Base-by-base conservation (phyloP, 352 stramenopile species). In the Phytophthora pinifolia region DNA sequence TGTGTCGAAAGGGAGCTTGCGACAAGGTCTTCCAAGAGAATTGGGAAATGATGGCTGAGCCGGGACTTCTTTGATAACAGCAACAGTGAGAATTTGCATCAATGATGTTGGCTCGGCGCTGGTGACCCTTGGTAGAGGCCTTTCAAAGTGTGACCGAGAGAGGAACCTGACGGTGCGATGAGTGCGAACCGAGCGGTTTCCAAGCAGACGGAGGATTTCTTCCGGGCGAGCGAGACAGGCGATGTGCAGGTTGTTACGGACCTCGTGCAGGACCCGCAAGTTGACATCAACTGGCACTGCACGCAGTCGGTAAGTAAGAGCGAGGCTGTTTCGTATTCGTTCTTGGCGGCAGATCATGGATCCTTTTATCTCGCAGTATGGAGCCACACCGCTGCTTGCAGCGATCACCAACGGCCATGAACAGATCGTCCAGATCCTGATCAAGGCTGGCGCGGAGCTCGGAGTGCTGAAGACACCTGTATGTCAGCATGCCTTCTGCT, bases 271-370 rank as follows among this genome's bases (percentile, higher is more conserved):
- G 56, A 87, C 35, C 56, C 74, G 38, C 53, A 52, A 33, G 69
- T 66, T 7, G 76, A 90, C 50, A 67, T 89, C 47, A 89, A 92
- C 61, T 92, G 80, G 76, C 83, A 91, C 50, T 67, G 72, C 62
- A 68, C 65, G 46, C 73, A 85, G 60, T 74, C 79, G 68, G 79
- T 90, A 46, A 8, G 79, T 90, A 46, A 8, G 55, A 31, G 8
- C n/a, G 35, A 8, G 2, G 35, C 6, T 57, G 49, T 36, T 9
- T 39, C 35, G 10, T 15, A 42, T 17, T 48, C 25, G 25, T 5
- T 20, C 42, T n/a, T 51, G 33, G 30, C 9, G 6, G 6, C 35
- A 31, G 30, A 25, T 44, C 15, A 27, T 6, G 22, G 22, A 27
- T 27, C 22, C 22, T 27, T 27, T 17, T 9, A 14, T 4, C 27